Conservation (phyloP, 179 eudicot species). For the Nepenthes alata region DNA sequence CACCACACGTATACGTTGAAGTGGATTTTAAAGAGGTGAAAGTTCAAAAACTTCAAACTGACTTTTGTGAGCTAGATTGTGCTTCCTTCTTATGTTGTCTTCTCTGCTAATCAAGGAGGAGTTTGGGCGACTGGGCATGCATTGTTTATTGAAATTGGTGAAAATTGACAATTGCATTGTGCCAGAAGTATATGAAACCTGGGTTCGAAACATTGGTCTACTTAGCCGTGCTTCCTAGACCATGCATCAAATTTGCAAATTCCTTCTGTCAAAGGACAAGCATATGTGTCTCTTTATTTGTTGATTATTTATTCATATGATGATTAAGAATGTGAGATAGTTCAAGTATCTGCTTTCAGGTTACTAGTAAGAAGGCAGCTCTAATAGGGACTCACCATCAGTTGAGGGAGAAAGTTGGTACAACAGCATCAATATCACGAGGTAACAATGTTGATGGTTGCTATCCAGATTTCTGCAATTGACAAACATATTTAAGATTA, state of each 20-base stretch:
- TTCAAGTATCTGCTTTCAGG: conserved; percentile 30
- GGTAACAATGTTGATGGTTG: conserved; percentile 23
- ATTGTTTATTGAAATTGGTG: no score
- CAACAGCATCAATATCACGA: conserved; percentile 50
- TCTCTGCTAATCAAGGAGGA: no score
- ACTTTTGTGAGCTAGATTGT: background rate
- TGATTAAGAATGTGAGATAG: background rate
- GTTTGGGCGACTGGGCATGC: no score
- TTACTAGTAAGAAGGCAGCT: conserved; percentile 86
- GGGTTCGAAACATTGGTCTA: no score
- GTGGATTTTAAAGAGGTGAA: conserved; percentile 91
- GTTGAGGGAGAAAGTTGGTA: conserved; percentile 71
- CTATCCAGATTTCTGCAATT: no score
- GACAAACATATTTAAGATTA: no score
- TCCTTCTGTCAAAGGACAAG: no score
- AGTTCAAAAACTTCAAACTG: background rate
- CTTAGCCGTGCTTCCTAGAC: no score
- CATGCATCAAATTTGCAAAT: no score
- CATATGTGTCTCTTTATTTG: background rate
- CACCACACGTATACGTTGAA: conserved; percentile 80
- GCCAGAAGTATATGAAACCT: no score
- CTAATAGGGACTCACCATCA: conserved; percentile 52
- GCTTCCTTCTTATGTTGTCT: no score
- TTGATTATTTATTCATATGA: conserved; percentile 1
- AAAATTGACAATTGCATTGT: no score